Base-by-base conservation (phyloP, 805 yeast species). In the Yarrowia sp. region DNA sequence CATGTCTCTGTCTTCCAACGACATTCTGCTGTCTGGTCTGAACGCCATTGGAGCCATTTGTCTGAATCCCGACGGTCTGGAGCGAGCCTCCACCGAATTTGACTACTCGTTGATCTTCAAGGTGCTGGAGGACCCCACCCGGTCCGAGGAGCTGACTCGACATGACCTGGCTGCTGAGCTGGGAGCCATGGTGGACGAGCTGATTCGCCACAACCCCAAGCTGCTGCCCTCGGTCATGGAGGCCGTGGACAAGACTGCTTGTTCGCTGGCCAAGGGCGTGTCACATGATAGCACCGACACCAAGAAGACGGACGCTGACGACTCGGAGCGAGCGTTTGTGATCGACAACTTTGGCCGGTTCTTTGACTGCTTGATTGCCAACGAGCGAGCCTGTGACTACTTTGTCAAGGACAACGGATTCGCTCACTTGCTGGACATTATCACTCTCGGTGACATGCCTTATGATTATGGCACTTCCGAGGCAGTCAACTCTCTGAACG, bases 31-130 rank as follows among this genome's bases (percentile, higher is more conserved):
- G 36, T 82, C 90, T 6, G 78, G 92, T 12, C 89, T 93, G 0
- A 92, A 90, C 71, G 85, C 88, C 1, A 81, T 93, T 52, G 95
- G 95, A 14, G 97, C 98, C 0, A 80, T 93, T 39, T 87, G 94
- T 47, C 82, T 93, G 73, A 92, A 90, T 72, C 84, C 82, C 61
- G 88, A 85, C 10, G 98, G 97, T 0, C 75, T 91, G 68, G 76
- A 82, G 42, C 82, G 66, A 36, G 66, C 66, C 4, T 10, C 44
- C 2, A 4, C 19, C 20, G 55, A 61, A 30, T 61, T 61, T 39
- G 66, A 61, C 30, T 61, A 61, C 38, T 13, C 36, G n/a, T 24
- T 61, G 14, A 38, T 61, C 20, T 61, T 61, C 55, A 19, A 36
- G 38, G 66, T 61, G 55, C 34, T 61, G 38, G 53, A 46, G 24